A percentile compares a stretch with the other conserved stretches of the same genome.
Conservation (phyloP, 345 rosid genomes). For the Murraya koenigii region DNA sequence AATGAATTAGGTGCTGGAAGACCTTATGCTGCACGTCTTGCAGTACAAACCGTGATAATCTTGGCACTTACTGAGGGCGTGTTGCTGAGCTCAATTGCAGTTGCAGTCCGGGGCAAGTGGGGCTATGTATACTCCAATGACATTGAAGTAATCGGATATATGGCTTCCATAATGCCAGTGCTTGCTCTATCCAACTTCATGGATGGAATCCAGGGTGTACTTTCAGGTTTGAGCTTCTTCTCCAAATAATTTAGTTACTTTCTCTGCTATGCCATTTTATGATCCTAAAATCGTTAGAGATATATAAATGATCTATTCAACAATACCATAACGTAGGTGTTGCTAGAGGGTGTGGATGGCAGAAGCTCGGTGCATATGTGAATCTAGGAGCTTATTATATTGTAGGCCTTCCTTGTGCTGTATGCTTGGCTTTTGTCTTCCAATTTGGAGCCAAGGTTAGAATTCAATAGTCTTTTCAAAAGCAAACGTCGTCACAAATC, state of each 20-base stretch:
- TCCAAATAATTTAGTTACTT: not conserved
- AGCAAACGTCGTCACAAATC: not conserved
- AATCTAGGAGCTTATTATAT: constrained; percentile 35
- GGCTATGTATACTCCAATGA: constrained; percentile 28
- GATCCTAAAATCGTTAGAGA: no score
- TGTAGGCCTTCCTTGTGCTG: constrained; percentile 32
- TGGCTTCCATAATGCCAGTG: constrained; percentile 30
- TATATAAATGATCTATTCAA: no score
- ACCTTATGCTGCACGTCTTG: constrained; percentile 20
- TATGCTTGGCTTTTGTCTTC: constrained; percentile 27
- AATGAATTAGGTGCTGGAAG: constrained; percentile 37
- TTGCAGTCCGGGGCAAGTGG: constrained; percentile 18
- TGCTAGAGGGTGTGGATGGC: constrained; percentile 46
- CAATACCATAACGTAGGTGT: constrained; percentile 13
- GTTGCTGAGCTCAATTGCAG: constrained; percentile 13
- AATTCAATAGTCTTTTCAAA: not conserved
- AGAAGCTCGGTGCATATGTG: constrained; percentile 27
- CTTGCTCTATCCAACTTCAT: constrained; percentile 40
- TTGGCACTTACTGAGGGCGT: constrained; percentile 25
- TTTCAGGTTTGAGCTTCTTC: not conserved
- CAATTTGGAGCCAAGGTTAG: constrained; percentile 34
- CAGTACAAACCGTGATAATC: constrained; percentile 18
- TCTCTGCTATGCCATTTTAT: no score
- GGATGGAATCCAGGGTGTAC: constrained; percentile 40
- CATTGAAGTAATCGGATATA: constrained; percentile 14